Base-by-base conservation (phyloP, 176 grass and related monocot species). In the Areca catechu region DNA sequence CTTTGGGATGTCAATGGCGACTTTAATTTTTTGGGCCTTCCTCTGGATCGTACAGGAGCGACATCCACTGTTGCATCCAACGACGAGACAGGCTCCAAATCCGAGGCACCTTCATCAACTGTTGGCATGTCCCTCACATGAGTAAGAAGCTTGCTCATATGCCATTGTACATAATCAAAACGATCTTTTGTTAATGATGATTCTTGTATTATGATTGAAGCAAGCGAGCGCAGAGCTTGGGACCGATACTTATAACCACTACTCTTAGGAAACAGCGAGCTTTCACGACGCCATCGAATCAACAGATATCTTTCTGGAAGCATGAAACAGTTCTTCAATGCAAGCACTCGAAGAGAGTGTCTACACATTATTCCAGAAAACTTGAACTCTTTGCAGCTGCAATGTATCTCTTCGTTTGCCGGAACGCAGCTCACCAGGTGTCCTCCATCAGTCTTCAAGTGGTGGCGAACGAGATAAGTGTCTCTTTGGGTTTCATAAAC, bases 201-300 rank as follows among this genome's bases (percentile, higher is more conserved):
- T 67, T 83, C 80, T 48, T 83, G 80, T 73, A 83, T 77, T 47
- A 83, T 83, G 51, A 83, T 77, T 4, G 80, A 83, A 50, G 71
- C 69, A 48, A 83, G 80, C 17, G 80, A 83, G 16, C 74, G 67
- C 54, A 83, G 66, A 4, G 80, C 63, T 62, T 76, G 75, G 49
- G 69, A 69, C 3, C 74, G 68, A 51, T 77, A 83, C 30, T 57
- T 83, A 48, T 77, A 74, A n/a, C 80, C 74, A 4, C 54, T 83
- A 19, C 80, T 83, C 48, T 51, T 73, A 5, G 69, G 80, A 63
- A 77, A 83, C 54, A 77, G 56, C 27, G 80, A 68, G 22, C 62
- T 77, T 56, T 83, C 80, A 3, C 63, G 68, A 29, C 74, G 56
- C 80, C 80, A 83, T 20, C 80, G 64, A 62, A 56, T 37, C 24